Conservation (phyloP, 805 yeast species). For the Yamadazyma phyllophila region DNA sequence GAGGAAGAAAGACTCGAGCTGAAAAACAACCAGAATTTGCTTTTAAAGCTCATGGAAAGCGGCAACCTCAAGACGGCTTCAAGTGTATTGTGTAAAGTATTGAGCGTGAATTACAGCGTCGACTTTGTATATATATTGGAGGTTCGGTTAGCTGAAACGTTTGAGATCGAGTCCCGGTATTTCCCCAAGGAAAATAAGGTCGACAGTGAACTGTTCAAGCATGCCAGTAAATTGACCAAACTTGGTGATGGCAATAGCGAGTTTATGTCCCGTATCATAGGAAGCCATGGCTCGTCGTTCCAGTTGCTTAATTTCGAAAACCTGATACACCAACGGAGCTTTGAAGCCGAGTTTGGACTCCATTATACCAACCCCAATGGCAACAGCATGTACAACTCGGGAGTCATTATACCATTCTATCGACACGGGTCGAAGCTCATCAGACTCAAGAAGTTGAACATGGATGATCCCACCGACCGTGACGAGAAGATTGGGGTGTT, state of each 20-base stretch:
- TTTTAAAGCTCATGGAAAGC: slow-evolving; percentile 32
- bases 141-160: slow-evolving; percentile 48
- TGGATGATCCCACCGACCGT: slow-evolving; percentile 2
- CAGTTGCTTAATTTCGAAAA: slow-evolving; percentile 30
- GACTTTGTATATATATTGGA: slow-evolving; percentile 52
- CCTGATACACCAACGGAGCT: slow-evolving; percentile 42
- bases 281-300: slow-evolving; percentile 32
- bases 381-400: slow-evolving; percentile 40
- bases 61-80: slow-evolving; percentile 49
- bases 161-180: slow-evolving; percentile 36
- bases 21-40: slow-evolving; percentile 26
- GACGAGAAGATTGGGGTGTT: slow-evolving; percentile 22
- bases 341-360: slow-evolving; percentile 53
- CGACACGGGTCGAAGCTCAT: slow-evolving; percentile 44
- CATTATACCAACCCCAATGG: slow-evolving; percentile 32
- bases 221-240: slow-evolving; percentile 35
- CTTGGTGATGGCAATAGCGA: slow-evolving; percentile 27
- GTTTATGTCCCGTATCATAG: slow-evolving; percentile 45
- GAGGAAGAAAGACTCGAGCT: slow-evolving; percentile 13
- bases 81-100: slow-evolving; percentile 31
- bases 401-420: slow-evolving; percentile 53
- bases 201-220: slow-evolving; percentile 43
- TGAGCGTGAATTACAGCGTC: slow-evolving; percentile 32
- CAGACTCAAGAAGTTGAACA: slow-evolving; percentile 25
- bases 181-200: slow-evolving; percentile 47